phyloP scores from a whole-genome alignment of 2,329 filamentous ascomycete genomes.

The Trichoderma sp. region DNA sequence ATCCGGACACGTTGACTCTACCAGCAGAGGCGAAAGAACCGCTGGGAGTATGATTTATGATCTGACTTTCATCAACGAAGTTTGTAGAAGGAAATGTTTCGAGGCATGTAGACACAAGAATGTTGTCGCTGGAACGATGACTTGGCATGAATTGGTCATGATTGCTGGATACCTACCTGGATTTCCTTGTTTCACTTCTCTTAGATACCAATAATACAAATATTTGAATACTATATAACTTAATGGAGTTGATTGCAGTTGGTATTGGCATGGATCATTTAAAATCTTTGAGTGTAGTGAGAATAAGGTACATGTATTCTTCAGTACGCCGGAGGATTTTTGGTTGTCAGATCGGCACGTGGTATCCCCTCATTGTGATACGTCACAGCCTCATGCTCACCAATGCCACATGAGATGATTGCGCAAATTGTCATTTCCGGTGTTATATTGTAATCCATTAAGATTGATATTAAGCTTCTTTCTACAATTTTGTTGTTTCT shows the following conservation, averaged over 20 bases:
- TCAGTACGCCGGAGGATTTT: neutral
- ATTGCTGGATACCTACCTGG: neutral
- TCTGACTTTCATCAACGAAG: neutral
- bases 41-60: neutral
- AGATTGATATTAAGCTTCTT: no score
- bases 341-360: neutral
- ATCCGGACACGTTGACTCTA: constrained; percentile 23
- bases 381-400: neutral
- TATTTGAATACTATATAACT: neutral
- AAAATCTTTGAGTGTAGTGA: neutral
- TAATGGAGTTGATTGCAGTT: neutral
- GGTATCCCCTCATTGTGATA: neutral
- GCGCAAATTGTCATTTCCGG: neutral
- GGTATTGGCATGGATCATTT: neutral
- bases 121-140: neutral
- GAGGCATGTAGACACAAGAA: neutral
- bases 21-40: constrained; percentile 32
- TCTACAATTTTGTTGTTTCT: neutral
- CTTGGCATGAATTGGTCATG: neutral
- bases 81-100: neutral
- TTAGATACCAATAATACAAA: neutral
- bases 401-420: neutral
- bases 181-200: neutral
- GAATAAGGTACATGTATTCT: neutral
- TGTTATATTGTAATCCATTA: no score